Base-by-base conservation (phyloP, 208 protist species). In the Pavlovales sp. region DNA sequence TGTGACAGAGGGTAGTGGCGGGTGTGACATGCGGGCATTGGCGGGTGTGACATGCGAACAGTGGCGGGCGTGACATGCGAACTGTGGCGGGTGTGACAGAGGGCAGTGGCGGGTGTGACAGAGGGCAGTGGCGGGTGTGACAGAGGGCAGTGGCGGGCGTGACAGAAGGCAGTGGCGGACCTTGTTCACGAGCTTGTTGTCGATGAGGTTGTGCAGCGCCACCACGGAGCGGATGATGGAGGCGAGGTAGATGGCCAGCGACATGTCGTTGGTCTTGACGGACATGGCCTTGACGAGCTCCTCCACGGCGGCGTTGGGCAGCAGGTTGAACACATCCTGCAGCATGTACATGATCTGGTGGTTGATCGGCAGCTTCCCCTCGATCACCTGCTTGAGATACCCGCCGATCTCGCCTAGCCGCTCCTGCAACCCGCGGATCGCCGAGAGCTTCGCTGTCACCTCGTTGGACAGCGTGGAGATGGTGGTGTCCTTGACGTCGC, bases 401-500 rank as follows among this genome's bases (percentile, higher is more conserved):
- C 95, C 92, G 89, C 96, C 94, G 79, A 98, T 96, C 88, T 95
- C 95, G 67, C 92, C 86, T 79, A 98, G 91, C 66, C 96, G 93
- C 88, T 94, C 90, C 86, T 95, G 91, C 41, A 99, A 93, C 84
- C 97, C 95, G 81, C 95, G 92, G 18, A 99, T 93, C 38, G 97
- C 97, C 44, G 95, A 92, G 80, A 98, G 94, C 87, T 97, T 95
- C 89, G 97, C 95, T 66, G 94, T 94, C 30, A 99, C 95, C 92
- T 98, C 94, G 39, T 96, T 97, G 37, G 96, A 96, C 42, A 99
- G 93, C 41, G 96, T 98, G 38, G 95, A 96, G 88, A 98, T 96
- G 42, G 97, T 98, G 32, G 96, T 97, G 75, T 91, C 92, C 41
- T 97, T 97, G 76, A 99, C 94, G 93, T 99, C 98, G 42, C 99